phyloP scores from a whole-genome alignment of 192 early-diverging fungal species.

The Phycomyces nitens region DNA sequence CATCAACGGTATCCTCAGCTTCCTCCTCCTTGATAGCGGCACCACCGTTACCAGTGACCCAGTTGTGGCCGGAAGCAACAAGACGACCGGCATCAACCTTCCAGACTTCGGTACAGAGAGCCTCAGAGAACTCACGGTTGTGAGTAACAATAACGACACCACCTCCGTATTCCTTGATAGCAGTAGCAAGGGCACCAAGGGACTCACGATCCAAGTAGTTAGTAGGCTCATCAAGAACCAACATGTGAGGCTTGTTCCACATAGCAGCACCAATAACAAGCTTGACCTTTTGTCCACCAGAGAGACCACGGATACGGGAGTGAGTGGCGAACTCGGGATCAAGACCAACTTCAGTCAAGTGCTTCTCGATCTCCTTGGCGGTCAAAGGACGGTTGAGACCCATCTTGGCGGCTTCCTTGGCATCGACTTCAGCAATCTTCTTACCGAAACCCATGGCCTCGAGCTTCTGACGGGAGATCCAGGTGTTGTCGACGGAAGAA shows the following conservation, averaged over 20 bases:
- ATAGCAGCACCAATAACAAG: slow-evolving; percentile 80
- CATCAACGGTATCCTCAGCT: slow-evolving; percentile 54
- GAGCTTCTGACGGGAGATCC: slow-evolving; percentile 70
- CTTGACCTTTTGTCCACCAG: slow-evolving; percentile 85
- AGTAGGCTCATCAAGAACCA: slow-evolving; percentile 89
- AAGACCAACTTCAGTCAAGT: slow-evolving; percentile 74
- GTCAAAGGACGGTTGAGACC: slow-evolving; percentile 73
- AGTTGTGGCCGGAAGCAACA: slow-evolving; percentile 47
- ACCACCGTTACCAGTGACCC: slow-evolving; percentile 48
- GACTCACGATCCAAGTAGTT: slow-evolving; percentile 65
- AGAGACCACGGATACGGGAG: slow-evolving; percentile 64
- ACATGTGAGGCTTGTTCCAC: slow-evolving; percentile 88
- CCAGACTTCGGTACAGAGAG: slow-evolving; percentile 73
- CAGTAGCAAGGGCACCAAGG: slow-evolving; percentile 61
- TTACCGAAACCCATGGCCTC: slow-evolving; percentile 74
- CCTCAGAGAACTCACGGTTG: slow-evolving; percentile 77
- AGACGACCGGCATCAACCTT: slow-evolving; percentile 61
- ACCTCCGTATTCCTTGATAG: slow-evolving; percentile 74
- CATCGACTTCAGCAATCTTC: slow-evolving; percentile 73
- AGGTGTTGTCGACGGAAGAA: slow-evolving; percentile 62
- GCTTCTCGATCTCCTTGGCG: slow-evolving; percentile 62
- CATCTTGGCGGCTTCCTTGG: slow-evolving; percentile 70
- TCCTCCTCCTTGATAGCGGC: slow-evolving; percentile 46
- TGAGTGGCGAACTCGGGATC: slow-evolving; percentile 73
- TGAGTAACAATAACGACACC: slow-evolving; percentile 83